Evolutionary conservation across 176 grass and related monocot species (phyloP).

Genomic region (Carex myosuroides): DNA sequence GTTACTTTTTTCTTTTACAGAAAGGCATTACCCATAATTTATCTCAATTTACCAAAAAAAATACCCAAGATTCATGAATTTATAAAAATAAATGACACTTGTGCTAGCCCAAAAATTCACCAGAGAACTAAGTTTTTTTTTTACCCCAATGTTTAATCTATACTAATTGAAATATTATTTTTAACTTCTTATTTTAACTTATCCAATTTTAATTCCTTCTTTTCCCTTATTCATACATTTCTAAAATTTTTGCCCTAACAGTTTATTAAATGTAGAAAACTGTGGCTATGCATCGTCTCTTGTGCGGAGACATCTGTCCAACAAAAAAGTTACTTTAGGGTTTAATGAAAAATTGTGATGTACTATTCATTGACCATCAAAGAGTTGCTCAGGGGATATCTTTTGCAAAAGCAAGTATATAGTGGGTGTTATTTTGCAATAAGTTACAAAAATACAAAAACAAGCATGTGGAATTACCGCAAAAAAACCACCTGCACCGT

Average conservation of each 20-base stretch:
- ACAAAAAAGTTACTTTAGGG: background rate
- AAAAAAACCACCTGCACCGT: conserved; percentile 95
- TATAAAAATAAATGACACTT: background rate
- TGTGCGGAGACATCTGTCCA: background rate
- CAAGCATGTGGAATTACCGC: conserved; percentile 48
- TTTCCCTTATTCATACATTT: background rate
- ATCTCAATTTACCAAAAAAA: background rate
- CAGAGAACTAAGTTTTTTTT: background rate
- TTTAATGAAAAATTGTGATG: background rate
- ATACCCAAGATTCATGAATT: background rate
- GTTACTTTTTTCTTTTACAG: background rate
- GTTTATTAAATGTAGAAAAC: background rate
- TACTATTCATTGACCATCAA: background rate
- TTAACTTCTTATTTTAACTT: background rate
- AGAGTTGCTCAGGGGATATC: background rate
- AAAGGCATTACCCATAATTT: background rate
- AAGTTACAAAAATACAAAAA: background rate
- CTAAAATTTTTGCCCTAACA: background rate
- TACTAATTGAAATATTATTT: background rate
- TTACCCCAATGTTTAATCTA: background rate
- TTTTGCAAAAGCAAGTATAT: background rate
- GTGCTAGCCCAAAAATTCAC: background rate
- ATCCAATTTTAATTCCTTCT: background rate
- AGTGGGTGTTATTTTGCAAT: background rate
- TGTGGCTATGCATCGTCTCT: background rate